Base-by-base conservation (phyloP, 805 yeast species). In the Lipomyces kockii region DNA sequence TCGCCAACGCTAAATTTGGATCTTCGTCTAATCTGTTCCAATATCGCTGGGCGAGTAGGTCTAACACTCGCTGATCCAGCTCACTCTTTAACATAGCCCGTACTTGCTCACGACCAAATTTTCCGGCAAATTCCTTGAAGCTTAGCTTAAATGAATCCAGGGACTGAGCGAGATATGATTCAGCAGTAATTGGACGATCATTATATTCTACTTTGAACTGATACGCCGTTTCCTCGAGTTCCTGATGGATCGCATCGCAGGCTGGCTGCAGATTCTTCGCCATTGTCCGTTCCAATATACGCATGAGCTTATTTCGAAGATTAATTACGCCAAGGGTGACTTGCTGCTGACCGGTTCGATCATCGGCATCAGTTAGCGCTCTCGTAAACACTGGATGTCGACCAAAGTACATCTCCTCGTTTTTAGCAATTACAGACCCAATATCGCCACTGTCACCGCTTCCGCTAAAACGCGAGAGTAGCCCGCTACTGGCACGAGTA, bases 181-280 rank as follows among this genome's bases (percentile, higher is more conserved):
- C 95, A 17, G 98, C 97, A 0, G 99, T 95, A 70, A 95, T 82
- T 46, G 89, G 91, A 63, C 98, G 86, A 78, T 95, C 99, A 76
- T 95, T 95, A 79, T 92, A 95, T 78, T 95, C 98, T 29, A 95
- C 99, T 77, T 95, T 95, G 81, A 92, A 95, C 76, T 89, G 87
- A 77, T 95, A 95, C 0, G 95, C 81, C 0, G 98, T 87, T 74
- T 96, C 99, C 77, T 96, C 99, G 56, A 93, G 83, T 78, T 95
- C 99, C 75, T 87, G 93, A 69, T 90, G 91, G 61, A 95, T 94
- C 6, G 93, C 83, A 58, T 85, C 83, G 62, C 92, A 91, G 14
- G 98, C 92, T 29, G 99, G 98, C 70, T 87, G 88, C 64, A 95
- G 82, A 0, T 96, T 90, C 61, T 85, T 84, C 1, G 97, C 91